phyloP scores from a whole-genome alignment of 768 basidiomycete species.

The Rhizopogon rudus region DNA sequence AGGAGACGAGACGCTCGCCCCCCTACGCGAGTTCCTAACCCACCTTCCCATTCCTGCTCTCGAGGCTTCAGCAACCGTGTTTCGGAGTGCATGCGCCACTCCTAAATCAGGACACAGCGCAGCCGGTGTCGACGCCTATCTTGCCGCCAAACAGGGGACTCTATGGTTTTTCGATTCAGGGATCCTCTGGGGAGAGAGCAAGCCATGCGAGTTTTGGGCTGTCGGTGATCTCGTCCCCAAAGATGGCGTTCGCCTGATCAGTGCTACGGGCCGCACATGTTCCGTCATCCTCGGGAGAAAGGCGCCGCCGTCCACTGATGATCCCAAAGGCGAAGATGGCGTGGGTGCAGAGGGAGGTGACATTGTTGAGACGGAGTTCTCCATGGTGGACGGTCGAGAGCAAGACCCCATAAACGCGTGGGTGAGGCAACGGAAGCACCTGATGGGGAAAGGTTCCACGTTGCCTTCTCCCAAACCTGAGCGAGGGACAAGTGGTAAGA shows the following conservation, averaged over 20 bases:
- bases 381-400: slow-evolving; percentile 68
- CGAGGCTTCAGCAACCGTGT: slow-evolving; percentile 46
- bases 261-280: slow-evolving; percentile 64
- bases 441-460: slow-evolving; percentile 41
- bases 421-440: slow-evolving; percentile 51
- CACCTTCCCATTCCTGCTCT: slow-evolving; percentile 39
- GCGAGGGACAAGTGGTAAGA: slow-evolving; percentile 3
- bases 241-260: slow-evolving; percentile 50
- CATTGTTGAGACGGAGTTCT: slow-evolving; percentile 60
- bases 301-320: neutral
- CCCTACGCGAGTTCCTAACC: slow-evolving; percentile 48
- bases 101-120: slow-evolving; percentile 35
- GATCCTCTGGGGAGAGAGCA: slow-evolving; percentile 70
- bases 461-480: neutral
- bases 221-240: slow-evolving; percentile 50
- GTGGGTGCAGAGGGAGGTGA: slow-evolving; percentile 36
- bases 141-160: slow-evolving; percentile 64
- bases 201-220: slow-evolving; percentile 76
- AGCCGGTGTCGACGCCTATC: slow-evolving; percentile 65
- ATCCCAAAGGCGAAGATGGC: slow-evolving; percentile 15
- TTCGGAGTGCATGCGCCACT: slow-evolving; percentile 48
- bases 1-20: slow-evolving; percentile 46
- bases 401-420: slow-evolving; percentile 61
- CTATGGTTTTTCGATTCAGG: slow-evolving; percentile 69
- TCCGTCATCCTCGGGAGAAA: slow-evolving; percentile 50